Conservation (phyloP, 1,284 basidiomycete genomes). For the Exsudoporus floridanus region DNA sequence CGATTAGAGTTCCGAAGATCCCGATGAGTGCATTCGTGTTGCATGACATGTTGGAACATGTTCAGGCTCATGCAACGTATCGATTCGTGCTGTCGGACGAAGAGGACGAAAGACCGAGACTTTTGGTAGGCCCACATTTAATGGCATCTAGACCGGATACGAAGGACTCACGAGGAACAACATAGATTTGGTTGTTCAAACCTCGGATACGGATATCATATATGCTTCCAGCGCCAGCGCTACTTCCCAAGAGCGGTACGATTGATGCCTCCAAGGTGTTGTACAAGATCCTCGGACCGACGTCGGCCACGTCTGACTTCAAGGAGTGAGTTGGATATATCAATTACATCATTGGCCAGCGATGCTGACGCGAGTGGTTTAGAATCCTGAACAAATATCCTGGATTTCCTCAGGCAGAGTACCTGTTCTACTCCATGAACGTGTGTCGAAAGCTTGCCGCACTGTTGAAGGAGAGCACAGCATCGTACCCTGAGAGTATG, state of each 20-base stretch:
- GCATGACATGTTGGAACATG: constrained; percentile 84
- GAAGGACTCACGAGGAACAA: not conserved
- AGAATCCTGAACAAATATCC: constrained; percentile 67
- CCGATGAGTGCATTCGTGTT: constrained; percentile 83
- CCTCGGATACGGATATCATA: constrained; percentile 79
- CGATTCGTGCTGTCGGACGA: constrained; percentile 85
- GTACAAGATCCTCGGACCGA: constrained; percentile 66
- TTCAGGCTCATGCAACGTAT: constrained; percentile 86
- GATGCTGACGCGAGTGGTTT: constrained; percentile 1
- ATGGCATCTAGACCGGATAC: not conserved
- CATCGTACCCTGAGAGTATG: constrained; percentile 69
- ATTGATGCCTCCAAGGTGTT: constrained; percentile 73
- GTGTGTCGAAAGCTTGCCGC: constrained; percentile 67
- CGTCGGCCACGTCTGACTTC: constrained; percentile 50
- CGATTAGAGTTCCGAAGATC: constrained; percentile 54
- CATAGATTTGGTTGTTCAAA: constrained; percentile 87
- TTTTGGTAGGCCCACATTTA: constrained; percentile 57
- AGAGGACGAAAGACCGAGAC: constrained; percentile 70
- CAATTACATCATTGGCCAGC: not conserved
- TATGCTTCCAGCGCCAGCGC: constrained; percentile 50
- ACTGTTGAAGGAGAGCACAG: constrained; percentile 70
- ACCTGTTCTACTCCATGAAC: constrained; percentile 71
- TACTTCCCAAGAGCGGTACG: constrained; percentile 60
- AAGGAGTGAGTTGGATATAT: constrained; percentile 48
- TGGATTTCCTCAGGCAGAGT: constrained; percentile 81